These are phyloP conservation scores for Aspergillus amoenus DNA, from an alignment of 2,329 filamentous ascomycete species.

Conservation along the genomic window DNA sequence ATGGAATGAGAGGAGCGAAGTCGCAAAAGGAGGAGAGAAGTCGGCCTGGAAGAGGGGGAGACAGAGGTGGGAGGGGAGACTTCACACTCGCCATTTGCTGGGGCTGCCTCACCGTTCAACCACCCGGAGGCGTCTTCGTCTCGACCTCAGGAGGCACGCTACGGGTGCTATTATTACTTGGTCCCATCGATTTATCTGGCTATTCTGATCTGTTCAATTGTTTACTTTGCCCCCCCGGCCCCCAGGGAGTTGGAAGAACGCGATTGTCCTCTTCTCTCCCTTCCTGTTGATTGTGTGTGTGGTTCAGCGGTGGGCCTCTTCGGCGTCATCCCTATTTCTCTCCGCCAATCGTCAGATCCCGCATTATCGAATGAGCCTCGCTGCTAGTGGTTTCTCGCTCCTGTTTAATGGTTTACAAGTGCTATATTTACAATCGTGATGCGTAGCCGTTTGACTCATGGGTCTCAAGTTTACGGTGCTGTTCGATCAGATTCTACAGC, in stretches of 20 bases:
- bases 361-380: slow-evolving; percentile 15
- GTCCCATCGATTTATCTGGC: background rate
- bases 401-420: background rate
- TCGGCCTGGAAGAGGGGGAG: slow-evolving; percentile 10
- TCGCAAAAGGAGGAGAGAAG: background rate
- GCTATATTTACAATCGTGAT: slow-evolving; percentile 1
- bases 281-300: slow-evolving; percentile 30
- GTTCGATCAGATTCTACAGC: slow-evolving; percentile 1
- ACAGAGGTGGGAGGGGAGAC: slow-evolving; percentile 15
- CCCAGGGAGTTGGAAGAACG: background rate
- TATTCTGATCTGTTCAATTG: background rate
- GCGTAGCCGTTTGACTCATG: background rate
- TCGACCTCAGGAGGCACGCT: background rate
- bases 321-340: slow-evolving; percentile 39
- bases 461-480: background rate
- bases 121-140: background rate
- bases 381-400: slow-evolving; percentile 5
- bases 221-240: background rate
- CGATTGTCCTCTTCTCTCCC: slow-evolving; percentile 1
- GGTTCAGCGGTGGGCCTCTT: slow-evolving; percentile 41
- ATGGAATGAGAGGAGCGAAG: slow-evolving; percentile 4
- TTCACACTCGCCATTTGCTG: slow-evolving; percentile 1
- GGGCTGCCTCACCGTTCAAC: slow-evolving; percentile 5
- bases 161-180: slow-evolving; percentile 1
- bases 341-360: slow-evolving; percentile 33